A percentile compares a stretch with the other conserved stretches of the same genome.
Conservation (phyloP, 2,329 filamentous ascomycete species). For the Lasiodiplodia theobromae region DNA sequence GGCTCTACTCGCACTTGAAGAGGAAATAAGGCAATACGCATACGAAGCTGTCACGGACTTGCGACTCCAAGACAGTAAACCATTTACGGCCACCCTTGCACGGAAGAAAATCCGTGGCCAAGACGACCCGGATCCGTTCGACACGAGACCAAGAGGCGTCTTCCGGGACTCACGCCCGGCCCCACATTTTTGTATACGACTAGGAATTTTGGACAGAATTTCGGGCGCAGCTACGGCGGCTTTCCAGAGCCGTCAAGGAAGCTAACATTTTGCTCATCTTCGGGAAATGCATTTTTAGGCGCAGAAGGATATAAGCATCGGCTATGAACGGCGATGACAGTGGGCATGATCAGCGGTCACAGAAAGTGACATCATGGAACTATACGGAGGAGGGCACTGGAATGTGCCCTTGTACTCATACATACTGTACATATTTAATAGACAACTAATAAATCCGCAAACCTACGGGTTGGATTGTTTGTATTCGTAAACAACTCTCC, state of each 20-base stretch:
- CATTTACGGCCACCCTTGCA: background rate
- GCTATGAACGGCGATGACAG: constrained; percentile 22
- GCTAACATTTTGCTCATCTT: background rate
- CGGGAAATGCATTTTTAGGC: constrained; percentile 21
- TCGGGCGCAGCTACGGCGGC: background rate
- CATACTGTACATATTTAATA: constrained; percentile 7
- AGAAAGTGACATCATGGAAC: background rate
- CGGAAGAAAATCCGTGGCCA: background rate
- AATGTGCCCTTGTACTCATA: background rate
- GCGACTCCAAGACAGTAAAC: background rate
- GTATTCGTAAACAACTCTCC: background rate
- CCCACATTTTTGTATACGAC: constrained; percentile 1
- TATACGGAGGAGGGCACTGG: background rate
- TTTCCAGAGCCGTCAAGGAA: background rate
- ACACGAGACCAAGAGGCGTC: background rate
- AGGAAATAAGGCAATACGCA: constrained; percentile 13
- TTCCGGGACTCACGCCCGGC: background rate
- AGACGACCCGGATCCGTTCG: background rate
- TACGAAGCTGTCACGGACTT: background rate
- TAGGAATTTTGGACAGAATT: constrained; percentile 1
- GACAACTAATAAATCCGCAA: background rate
- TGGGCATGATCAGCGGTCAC: constrained; percentile 12
- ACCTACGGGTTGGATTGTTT: background rate
- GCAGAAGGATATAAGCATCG: constrained; percentile 4
- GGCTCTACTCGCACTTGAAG: constrained; percentile 53